Conservation (phyloP, 192 early-diverging fungal genomes). For the Funneliformis mosseae region DNA sequence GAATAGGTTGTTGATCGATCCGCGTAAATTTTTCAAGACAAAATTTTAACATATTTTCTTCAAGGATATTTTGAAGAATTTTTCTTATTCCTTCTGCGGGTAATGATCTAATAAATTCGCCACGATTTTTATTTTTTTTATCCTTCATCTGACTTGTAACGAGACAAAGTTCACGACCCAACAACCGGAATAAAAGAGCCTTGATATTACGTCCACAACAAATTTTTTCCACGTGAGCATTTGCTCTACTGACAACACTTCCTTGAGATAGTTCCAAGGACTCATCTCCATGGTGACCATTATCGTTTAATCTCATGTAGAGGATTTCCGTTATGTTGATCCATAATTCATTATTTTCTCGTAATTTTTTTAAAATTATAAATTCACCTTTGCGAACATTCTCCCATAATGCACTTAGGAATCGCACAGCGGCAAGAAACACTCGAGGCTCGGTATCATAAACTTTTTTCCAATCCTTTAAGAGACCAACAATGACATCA, state of each 20-base stretch:
- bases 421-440: constrained; percentile 48
- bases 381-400: constrained; percentile 47
- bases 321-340: constrained; percentile 42
- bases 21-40: constrained; percentile 26
- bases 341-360: constrained; percentile 50
- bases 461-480: constrained; percentile 39
- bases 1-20: constrained; percentile 10
- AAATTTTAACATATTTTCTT: background rate
- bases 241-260: background rate
- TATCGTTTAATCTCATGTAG: constrained; percentile 9
- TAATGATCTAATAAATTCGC: background rate
- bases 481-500: constrained; percentile 44
- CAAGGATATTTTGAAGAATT: constrained; percentile 4
- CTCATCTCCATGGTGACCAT: background rate
- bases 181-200: background rate
- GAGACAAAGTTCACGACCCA: constrained; percentile 5
- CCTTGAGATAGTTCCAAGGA: background rate
- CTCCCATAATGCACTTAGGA: constrained; percentile 52
- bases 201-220: constrained; percentile 9
- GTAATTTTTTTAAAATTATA: constrained; percentile 39
- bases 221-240: background rate
- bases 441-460: constrained; percentile 41
- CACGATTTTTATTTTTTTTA: background rate
- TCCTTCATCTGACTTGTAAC: background rate
- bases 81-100: constrained; percentile 6